Evolutionary conservation across 495 filamentous ascomycete genomes (phyloP).

Genomic region (Aspergillus homomorphus): DNA sequence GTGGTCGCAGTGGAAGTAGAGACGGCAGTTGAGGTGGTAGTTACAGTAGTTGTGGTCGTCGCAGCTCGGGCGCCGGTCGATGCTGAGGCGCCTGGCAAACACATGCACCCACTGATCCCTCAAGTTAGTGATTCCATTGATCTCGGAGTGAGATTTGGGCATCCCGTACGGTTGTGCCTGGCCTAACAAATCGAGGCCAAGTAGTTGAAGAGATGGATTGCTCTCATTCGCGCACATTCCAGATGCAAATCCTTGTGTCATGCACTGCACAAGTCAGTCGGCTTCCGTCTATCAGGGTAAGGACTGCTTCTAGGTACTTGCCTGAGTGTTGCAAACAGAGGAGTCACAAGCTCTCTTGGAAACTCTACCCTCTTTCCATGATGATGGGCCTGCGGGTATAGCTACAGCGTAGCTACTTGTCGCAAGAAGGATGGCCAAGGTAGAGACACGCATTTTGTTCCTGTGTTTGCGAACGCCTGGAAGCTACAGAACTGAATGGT

Average conservation of each 20-base stretch:
- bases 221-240: neutral
- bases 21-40: neutral
- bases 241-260: neutral
- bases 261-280: neutral
- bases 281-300: neutral
- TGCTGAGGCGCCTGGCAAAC: neutral
- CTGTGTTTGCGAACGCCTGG: no score
- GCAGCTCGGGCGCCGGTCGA: neutral
- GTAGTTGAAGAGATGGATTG: neutral
- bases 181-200: neutral
- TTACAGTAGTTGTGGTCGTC: neutral
- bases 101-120: neutral
- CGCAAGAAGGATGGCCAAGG: no score
- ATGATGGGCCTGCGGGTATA: no score
- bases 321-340: neutral
- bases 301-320: neutral
- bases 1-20: neutral
- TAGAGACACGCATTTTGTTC: no score
- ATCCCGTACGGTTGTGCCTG: neutral
- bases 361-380: neutral
- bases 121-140: no score
- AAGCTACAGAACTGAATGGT: no score
- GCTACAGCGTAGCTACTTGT: no score
- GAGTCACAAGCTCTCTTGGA: neutral
- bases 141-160: no score